Evolutionary conservation across 768 basidiomycete genomes (phyloP).

Genomic region (Rhodosporidiobolus sp.): DNA sequence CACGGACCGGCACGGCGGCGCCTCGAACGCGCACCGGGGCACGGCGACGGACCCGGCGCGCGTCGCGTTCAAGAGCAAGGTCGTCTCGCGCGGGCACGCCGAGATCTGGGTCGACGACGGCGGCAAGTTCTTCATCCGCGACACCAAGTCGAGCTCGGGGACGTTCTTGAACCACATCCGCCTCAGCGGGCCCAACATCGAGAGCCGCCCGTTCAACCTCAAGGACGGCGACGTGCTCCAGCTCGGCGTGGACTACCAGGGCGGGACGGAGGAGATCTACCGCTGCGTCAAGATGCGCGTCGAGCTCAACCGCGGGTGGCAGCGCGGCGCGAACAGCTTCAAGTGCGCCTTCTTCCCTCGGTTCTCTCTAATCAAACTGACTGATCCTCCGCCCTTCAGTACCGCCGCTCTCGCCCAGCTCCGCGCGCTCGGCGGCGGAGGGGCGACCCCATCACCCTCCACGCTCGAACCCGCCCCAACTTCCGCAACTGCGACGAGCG

Average conservation of each 20-base stretch:
- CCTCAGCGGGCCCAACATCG: constrained; percentile 75
- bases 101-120: constrained; percentile 73
- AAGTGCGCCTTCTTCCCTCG: constrained; percentile 57
- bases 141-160: constrained; percentile 83
- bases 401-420: constrained; percentile 73
- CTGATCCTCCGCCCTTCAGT: constrained; percentile 39
- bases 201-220: constrained; percentile 70
- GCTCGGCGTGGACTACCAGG: constrained; percentile 95
- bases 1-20: constrained; percentile 63
- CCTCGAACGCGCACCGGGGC: constrained; percentile 59
- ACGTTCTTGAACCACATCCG: constrained; percentile 95
- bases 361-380: too few relatives aligned
- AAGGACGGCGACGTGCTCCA: constrained; percentile 93
- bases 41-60: constrained; percentile 72
- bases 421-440: constrained; percentile 50
- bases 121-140: constrained; percentile 73
- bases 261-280: constrained; percentile 93
- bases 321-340: constrained; percentile 82
- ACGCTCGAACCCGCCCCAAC: constrained; percentile 19
- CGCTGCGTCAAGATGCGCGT: constrained; percentile 94
- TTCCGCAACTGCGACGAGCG: constrained; percentile 19
- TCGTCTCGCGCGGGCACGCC: constrained; percentile 88
- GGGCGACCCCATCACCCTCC: background rate
- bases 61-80: constrained; percentile 91
- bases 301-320: constrained; percentile 89